phyloP scores from a whole-genome alignment of 495 filamentous ascomycete species.

The Talaromyces ruber region DNA sequence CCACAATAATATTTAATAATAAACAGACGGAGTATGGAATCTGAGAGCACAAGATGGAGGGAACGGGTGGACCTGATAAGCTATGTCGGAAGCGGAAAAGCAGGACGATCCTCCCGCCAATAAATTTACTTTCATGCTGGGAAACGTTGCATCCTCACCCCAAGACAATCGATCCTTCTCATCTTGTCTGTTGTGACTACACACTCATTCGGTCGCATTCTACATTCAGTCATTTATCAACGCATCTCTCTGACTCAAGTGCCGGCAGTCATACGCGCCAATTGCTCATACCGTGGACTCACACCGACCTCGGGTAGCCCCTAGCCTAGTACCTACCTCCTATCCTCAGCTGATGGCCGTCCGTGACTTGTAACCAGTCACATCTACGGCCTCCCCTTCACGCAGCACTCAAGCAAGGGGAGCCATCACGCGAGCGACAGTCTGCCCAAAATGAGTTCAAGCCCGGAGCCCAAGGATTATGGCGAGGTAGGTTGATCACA shows the following conservation, averaged over 20 bases:
- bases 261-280: not conserved
- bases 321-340: not conserved
- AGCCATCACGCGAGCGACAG: not conserved
- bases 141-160: not conserved
- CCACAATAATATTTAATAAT: not conserved
- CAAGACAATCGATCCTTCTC: not conserved
- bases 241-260: not conserved
- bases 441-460: conserved; percentile 24
- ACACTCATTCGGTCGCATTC: not conserved
- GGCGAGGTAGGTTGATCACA: conserved; percentile 35
- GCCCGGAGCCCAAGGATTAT: conserved; percentile 37
- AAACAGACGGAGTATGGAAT: not conserved
- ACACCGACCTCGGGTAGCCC: not conserved
- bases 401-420: conserved; percentile 2
- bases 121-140: not conserved
- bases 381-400: not conserved
- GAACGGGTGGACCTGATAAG: not conserved
- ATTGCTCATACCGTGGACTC: not conserved
- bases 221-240: not conserved
- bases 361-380: not conserved
- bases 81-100: not conserved
- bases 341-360: conserved; percentile 5
- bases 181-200: not conserved
- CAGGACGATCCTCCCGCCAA: not conserved
- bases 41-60: not conserved